Base-by-base conservation (phyloP, 768 basidiomycete species). In the Clathrus columnatus region DNA sequence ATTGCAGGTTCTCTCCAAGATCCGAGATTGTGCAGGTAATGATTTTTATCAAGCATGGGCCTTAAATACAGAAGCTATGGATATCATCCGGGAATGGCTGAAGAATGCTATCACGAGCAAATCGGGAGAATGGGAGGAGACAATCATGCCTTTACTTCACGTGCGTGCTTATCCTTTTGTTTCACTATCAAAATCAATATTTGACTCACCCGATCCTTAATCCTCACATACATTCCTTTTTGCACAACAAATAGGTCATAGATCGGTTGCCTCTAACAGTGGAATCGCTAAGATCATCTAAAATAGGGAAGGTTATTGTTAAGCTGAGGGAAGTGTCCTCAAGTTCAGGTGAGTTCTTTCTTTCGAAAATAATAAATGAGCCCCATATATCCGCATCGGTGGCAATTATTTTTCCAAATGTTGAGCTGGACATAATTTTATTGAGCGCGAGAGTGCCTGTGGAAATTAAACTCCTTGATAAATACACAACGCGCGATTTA, bases 31-130 rank as follows among this genome's bases (percentile, higher is more conserved):
- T 48, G 90, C 90, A 26, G 85, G 82, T 42, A 88, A 90, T 64
- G 86, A 88, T 62, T 92, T 91, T 64, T 91, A 87, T 66, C 81
- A 87, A 43, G 88, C 87, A 4, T 91, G 89, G 88, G 78, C 81
- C 16, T 88, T 89, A 66, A 89, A 87, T 65, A n/a, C 64, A 44
- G 67, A 69, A 36, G 90, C 87, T 17, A 82, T 91, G 73, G 86
- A 87, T 57, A 76, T 91, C 30, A 80, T 86, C 43, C 78, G 86
- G 48, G 86, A 87, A 61, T 92, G 90, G 90, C 70, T 92, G 57
- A 87, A 83, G 70, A 75, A 83, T 1, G 85, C 79, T 21, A 78
- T 81, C 56, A 73, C 75, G 26, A 78, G 75, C 47, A 81, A 80
- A 58, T 82, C 83, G 55, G 72, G 65, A 54, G 70, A 76, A 58